Conservation (phyloP, 768 basidiomycete species). For the Phaeotremella fagi region DNA sequence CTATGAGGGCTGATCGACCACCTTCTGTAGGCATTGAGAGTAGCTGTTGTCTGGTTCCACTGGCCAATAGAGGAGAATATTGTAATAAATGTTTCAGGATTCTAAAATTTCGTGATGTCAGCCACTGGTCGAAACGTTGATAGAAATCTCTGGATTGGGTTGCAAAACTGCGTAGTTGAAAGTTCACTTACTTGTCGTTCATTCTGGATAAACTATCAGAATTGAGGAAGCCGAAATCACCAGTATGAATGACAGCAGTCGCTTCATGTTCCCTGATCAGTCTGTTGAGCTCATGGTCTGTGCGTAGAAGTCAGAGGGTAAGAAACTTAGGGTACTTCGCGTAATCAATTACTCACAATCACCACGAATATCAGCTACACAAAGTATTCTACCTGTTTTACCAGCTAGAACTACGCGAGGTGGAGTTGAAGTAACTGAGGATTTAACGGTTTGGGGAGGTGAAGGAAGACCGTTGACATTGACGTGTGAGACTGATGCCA, state of each 20-base stretch:
- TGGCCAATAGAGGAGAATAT: conserved; percentile 89
- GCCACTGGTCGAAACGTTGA: conserved; percentile 3
- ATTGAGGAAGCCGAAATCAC: conserved; percentile 99
- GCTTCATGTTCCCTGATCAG: conserved; percentile 84
- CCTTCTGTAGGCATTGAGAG: conserved; percentile 51
- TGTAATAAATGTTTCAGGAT: conserved; percentile 92
- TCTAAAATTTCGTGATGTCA: conserved; percentile 33
- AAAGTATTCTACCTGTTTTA: conserved; percentile 63
- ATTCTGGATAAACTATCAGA: conserved; percentile 73
- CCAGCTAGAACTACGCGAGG: conserved; percentile 35
- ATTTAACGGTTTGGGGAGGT: conserved; percentile 32
- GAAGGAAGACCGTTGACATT: conserved; percentile 29
- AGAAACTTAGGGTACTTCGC: not conserved
- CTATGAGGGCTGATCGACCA: conserved; percentile 59
- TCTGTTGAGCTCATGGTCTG: conserved; percentile 79
- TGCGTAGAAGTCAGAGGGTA: conserved; percentile 54
- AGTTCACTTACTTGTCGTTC: conserved; percentile 64
- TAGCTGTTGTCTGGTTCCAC: conserved; percentile 73
- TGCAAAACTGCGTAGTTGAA: not conserved
- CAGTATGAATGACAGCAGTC: conserved; percentile 90
- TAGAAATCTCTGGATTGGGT: not conserved
- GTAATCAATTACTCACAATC: conserved; percentile 32
- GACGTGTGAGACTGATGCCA: conserved; percentile 9
- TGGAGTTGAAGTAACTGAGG: conserved; percentile 17
- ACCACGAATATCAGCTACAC: conserved; percentile 71